Percentiles rank a stretch among this genome's conserved stretches.
phyloP scores from a whole-genome alignment of 2,329 filamentous ascomycete species.

The Aciculosporium take region DNA sequence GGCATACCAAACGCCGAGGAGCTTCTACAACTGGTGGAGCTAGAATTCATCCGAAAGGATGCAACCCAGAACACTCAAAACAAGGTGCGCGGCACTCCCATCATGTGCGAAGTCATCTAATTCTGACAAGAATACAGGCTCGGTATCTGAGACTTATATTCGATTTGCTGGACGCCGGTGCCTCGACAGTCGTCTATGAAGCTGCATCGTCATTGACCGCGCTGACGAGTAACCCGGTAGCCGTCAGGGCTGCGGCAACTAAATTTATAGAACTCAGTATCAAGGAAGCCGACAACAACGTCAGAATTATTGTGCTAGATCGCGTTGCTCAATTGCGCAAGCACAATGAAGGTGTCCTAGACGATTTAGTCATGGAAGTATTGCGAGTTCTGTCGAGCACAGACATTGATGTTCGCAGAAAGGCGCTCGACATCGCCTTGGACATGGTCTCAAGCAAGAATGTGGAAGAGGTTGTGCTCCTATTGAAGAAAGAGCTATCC shows the following conservation, averaged over 20 bases:
- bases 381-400: constrained; percentile 87
- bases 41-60: constrained; percentile 97
- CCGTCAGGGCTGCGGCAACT: constrained; percentile 86
- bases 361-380: constrained; percentile 95
- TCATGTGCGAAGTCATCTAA: constrained; percentile 13
- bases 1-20: constrained; percentile 90
- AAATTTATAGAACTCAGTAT: constrained; percentile 97
- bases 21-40: constrained; percentile 78
- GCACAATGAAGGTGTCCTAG: constrained; percentile 80
- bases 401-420: constrained; percentile 88
- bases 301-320: constrained; percentile 95
- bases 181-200: constrained; percentile 94
- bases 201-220: constrained; percentile 89
- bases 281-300: constrained; percentile 97
- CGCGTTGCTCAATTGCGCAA: constrained; percentile 77
- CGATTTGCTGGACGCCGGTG: constrained; percentile 81
- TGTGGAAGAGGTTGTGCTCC: constrained; percentile 88
- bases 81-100: constrained; percentile 45
- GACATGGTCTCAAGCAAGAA: constrained; percentile 99
- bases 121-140: constrained; percentile 35
- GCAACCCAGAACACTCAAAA: constrained; percentile 89
- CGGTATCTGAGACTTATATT: constrained; percentile 91
- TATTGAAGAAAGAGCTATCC: constrained; percentile 92
- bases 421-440: constrained; percentile 77
- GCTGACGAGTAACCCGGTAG: constrained; percentile 89